Evolutionary conservation across 176 grass and related monocot genomes (phyloP).

Genomic region (Oryza longistaminata): DNA sequence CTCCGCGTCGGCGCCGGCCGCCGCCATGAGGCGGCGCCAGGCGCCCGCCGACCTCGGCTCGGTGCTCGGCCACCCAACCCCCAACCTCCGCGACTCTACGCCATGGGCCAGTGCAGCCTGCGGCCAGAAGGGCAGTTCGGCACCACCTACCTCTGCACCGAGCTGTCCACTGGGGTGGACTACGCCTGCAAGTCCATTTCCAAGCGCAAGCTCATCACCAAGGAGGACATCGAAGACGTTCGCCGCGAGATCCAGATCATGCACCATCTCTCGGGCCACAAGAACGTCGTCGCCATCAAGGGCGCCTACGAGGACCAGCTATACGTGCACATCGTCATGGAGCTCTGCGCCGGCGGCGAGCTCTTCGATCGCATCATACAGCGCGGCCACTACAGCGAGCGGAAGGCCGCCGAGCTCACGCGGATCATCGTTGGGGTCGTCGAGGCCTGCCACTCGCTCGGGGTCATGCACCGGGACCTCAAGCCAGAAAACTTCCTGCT

Average conservation of each 20-base stretch:
- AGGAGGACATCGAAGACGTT: slow-evolving; percentile 92
- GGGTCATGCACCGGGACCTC: slow-evolving; percentile 97
- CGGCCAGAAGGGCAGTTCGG: slow-evolving; percentile 99
- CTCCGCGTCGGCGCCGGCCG: slow-evolving; percentile 29
- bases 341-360: slow-evolving; percentile 90
- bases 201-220: slow-evolving; percentile 95
- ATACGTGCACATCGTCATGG: slow-evolving; percentile 98
- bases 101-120: no score
- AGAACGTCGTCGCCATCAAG: slow-evolving; percentile 90
- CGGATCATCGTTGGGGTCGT: slow-evolving; percentile 90
- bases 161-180: slow-evolving; percentile 60
- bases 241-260: slow-evolving; percentile 99
- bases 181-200: slow-evolving; percentile 98
- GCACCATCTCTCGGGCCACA: slow-evolving; percentile 91
- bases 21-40: slow-evolving; percentile 51
- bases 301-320: slow-evolving; percentile 89
- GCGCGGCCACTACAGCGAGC: slow-evolving; percentile 94
- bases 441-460: slow-evolving; percentile 96
- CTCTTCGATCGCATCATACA: slow-evolving; percentile 98
- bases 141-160: slow-evolving; percentile 87
- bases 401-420: slow-evolving; percentile 91
- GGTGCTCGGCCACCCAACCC: slow-evolving; percentile 78
- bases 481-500: slow-evolving; percentile 98
- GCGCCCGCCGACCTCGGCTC: slow-evolving; percentile 45
- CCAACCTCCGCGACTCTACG: slow-evolving; percentile 78